Conservation (phyloP, 345 rosid genomes). For the Garcia nutans region DNA sequence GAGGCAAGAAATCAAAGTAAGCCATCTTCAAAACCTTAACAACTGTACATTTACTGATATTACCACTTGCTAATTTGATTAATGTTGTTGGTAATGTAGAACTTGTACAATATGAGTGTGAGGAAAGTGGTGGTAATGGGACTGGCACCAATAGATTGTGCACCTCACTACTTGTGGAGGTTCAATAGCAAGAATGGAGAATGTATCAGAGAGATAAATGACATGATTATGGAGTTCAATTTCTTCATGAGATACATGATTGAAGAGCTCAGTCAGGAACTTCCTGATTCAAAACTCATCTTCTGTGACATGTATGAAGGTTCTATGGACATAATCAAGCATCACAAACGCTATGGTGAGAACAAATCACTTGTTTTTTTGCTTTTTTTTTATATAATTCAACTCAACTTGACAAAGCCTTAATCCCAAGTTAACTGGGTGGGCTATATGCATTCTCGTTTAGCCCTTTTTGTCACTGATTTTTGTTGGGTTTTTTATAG, state of each 20-base stretch:
- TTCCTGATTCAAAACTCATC: constrained; percentile 50
- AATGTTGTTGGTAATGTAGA: constrained; percentile 40
- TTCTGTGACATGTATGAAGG: constrained; percentile 81
- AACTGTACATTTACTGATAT: not conserved
- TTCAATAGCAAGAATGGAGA: constrained; percentile 68
- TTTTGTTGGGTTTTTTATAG: constrained; percentile 27
- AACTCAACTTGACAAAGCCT: too few relatives aligned
- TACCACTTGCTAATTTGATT: not conserved
- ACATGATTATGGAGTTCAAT: constrained; percentile 75
- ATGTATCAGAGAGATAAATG: constrained; percentile 71
- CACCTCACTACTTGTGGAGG: constrained; percentile 80
- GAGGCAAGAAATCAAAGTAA: constrained; percentile 70
- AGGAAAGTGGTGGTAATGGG: constrained; percentile 85
- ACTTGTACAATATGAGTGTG: constrained; percentile 58
- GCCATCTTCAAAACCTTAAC: not conserved
- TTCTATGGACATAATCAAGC: constrained; percentile 77
- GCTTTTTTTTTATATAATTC: not conserved
- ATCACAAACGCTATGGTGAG: constrained; percentile 64
- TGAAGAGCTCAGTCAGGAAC: constrained; percentile 56
- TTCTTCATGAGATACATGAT: constrained; percentile 69
- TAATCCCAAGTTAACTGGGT: too few relatives aligned
- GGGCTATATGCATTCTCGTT: not conserved
- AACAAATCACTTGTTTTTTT: not conserved
- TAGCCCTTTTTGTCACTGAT: not conserved
- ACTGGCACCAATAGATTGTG: constrained; percentile 82